Base-by-base conservation (phyloP, 495 filamentous ascomycete genomes). In the Chlorociboria aeruginascens region DNA sequence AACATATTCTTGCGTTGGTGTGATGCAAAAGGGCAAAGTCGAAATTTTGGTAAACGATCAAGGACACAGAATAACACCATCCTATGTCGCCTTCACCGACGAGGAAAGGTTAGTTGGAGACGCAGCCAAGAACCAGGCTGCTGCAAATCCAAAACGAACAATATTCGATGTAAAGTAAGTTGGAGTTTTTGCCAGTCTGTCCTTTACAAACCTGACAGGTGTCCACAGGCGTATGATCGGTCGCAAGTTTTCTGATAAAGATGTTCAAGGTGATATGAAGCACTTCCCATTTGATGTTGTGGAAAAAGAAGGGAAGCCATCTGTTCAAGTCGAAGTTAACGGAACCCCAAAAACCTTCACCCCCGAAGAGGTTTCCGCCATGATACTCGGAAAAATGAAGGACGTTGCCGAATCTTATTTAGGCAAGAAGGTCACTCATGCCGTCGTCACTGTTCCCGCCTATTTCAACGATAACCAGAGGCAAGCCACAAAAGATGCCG, bases 381-480 rank as follows among this genome's bases (percentile, higher is more conserved):
- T 89, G 77, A 75, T 92, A 61, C 78, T 92, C 25, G 78, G 81
- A 52, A 89, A 97, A 72, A 95, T 97, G 90, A 95, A 94, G 78
- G 89, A 95, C 62, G 85, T 94, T 63, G 89, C 89, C 52, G 89
- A 96, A 72, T 72, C 74, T 63, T 95, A 93, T 72, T 75, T 96
- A 35, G 86, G 85, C 64, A 92, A 93, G 78, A 87, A 87, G 68
- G 89, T 97, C 46, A 87, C 84, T 66, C 89, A 95, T 77, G 90
- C 90, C 55, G 90, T 97, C 60, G 87, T 97, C 53, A 97, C 90
- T 50, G 90, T 97, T 41, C 90, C 90, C 47, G 90, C 90, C 68
- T 97, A 97, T 73, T 97, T 97, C 85, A 97, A 95, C 74, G 90
- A 97, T 72, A 90, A 89, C 70, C 90, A 97, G 70, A 76, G 90